phyloP scores from a whole-genome alignment of 2,329 filamentous ascomycete genomes.

The Diplodia sapinea region DNA sequence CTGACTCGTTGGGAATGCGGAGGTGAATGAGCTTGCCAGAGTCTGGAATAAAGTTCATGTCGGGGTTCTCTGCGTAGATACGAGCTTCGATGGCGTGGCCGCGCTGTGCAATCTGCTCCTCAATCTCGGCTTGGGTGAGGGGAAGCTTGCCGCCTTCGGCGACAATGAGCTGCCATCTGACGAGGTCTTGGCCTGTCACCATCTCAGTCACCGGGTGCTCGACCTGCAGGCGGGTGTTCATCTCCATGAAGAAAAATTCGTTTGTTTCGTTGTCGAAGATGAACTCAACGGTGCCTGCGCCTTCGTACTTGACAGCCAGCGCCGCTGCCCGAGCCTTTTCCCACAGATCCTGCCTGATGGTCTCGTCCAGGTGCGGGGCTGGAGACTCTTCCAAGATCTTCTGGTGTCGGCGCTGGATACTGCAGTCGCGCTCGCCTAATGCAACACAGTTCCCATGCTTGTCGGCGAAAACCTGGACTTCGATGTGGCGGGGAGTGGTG shows the following conservation, averaged over 20 bases:
- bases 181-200: constrained; percentile 77
- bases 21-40: constrained; percentile 88
- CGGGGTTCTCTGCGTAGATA: constrained; percentile 95
- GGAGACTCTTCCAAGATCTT: constrained; percentile 72
- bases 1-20: constrained; percentile 69
- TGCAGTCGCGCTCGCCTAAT: constrained; percentile 69
- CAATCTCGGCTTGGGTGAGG: constrained; percentile 68
- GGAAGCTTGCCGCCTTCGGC: constrained; percentile 73
- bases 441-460: constrained; percentile 69
- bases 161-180: constrained; percentile 93
- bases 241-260: constrained; percentile 74
- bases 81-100: constrained; percentile 94
- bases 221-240: constrained; percentile 86
- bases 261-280: constrained; percentile 72
- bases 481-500: constrained; percentile 69
- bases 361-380: constrained; percentile 65
- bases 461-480: constrained; percentile 71
- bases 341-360: constrained; percentile 68
- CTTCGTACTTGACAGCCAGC: constrained; percentile 68
- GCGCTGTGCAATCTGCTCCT: constrained; percentile 71
- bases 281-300: constrained; percentile 71
- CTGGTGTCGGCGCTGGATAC: constrained; percentile 69
- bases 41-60: constrained; percentile 89
- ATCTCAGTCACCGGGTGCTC: constrained; percentile 94
- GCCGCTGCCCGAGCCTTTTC: constrained; percentile 68